Evolutionary conservation across 2,329 filamentous ascomycete species (phyloP).

Genomic region (Penicillium sp.): DNA sequence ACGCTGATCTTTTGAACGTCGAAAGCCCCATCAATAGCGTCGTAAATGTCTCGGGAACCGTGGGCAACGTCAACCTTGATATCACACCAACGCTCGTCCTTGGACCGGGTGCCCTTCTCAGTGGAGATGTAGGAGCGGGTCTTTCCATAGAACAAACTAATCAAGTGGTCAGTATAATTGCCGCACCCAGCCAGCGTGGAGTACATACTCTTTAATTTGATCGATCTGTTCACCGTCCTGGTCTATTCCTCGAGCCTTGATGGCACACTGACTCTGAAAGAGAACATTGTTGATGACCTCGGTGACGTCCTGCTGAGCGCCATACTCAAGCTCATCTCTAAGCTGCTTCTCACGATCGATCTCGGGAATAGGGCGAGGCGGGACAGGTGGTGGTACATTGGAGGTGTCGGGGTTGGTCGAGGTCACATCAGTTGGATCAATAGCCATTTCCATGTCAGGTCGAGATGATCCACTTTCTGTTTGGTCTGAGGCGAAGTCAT

Average conservation of each 20-base stretch:
- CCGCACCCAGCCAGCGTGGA: constrained; percentile 11
- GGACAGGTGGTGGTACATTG: constrained; percentile 59
- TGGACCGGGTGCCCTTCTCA: constrained; percentile 47
- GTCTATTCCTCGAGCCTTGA: constrained; percentile 68
- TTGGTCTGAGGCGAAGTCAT: constrained; percentile 3
- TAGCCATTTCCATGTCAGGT: constrained; percentile 18
- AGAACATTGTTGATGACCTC: constrained; percentile 94
- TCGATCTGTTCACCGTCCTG: constrained; percentile 77
- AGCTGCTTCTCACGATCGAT: constrained; percentile 36
- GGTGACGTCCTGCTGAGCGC: constrained; percentile 88
- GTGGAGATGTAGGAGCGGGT: constrained; percentile 50
- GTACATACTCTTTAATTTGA: constrained; percentile 64
- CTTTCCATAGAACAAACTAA: constrained; percentile 53
- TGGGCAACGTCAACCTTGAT: constrained; percentile 61
- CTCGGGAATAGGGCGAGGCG: constrained; percentile 51
- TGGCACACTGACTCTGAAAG: constrained; percentile 85
- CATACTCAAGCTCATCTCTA: constrained; percentile 56
- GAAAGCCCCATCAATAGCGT: constrained; percentile 82
- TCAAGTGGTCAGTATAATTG: constrained; percentile 14
- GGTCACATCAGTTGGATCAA: constrained; percentile 9
- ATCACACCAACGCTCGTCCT: constrained; percentile 63
- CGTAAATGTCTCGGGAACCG: constrained; percentile 69
- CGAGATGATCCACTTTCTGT: constrained; percentile 26
- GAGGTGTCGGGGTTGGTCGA: constrained; percentile 35
- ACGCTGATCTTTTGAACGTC: constrained; percentile 74